Percentiles rank a stretch among this genome's conserved stretches.
These are phyloP conservation scores for Cicer bijugum DNA, from an alignment of 306 rosid species.

Conservation along the genomic window DNA sequence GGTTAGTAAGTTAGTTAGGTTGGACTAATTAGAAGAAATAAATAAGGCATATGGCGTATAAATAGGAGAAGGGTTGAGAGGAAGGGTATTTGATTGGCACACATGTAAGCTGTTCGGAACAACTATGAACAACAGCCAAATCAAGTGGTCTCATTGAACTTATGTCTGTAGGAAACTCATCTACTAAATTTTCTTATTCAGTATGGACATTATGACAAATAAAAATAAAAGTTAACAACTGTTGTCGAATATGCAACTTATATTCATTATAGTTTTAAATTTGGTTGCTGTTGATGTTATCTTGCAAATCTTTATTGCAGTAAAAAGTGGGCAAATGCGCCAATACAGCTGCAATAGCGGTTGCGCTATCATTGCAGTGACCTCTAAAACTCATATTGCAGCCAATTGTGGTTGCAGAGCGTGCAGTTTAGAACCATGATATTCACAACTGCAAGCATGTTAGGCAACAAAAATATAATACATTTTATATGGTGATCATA, in stretches of 20 bases:
- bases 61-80: neutral
- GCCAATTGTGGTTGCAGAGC: too few species aligned
- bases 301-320: too few species aligned
- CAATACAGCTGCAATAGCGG: too few species aligned
- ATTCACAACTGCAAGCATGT: neutral
- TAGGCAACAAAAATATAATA: neutral
- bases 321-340: too few species aligned
- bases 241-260: too few species aligned
- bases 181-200: neutral
- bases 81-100: neutral
- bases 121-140: neutral
- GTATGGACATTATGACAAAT: neutral
- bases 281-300: too few species aligned
- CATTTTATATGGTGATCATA: too few species aligned
- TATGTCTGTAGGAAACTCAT: neutral
- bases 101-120: neutral
- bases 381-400: too few species aligned
- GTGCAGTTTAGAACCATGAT: too few species aligned
- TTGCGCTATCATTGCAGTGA: too few species aligned
- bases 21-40: neutral
- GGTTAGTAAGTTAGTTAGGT: neutral
- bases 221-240: neutral
- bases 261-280: too few species aligned
- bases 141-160: constrained; percentile 2
- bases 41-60: neutral